Conservation (phyloP, 805 yeast genomes). For the Lipomyces mesembrius region DNA sequence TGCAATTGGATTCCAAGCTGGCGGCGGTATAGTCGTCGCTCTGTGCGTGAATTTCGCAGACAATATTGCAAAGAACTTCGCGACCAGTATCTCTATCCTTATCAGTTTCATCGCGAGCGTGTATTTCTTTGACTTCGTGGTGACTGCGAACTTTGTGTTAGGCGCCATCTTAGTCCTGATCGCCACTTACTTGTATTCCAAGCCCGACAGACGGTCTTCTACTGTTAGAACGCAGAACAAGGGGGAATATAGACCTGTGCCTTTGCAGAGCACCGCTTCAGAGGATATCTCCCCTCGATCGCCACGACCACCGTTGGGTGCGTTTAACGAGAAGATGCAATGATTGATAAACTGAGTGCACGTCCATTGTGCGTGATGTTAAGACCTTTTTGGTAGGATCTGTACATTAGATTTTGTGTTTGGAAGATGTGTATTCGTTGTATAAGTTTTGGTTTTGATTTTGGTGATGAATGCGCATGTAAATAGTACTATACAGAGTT, state of each 20-base stretch:
- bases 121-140: slow-evolving; percentile 46
- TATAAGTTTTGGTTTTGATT: not conserved
- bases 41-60: slow-evolving; percentile 52
- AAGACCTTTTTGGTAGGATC: not conserved
- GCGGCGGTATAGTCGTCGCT: slow-evolving; percentile 52
- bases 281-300: slow-evolving; percentile 21
- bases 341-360: not conserved
- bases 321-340: not conserved
- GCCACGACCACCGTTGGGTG: slow-evolving; percentile 11
- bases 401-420: not conserved
- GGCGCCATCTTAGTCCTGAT: slow-evolving; percentile 47
- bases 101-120: slow-evolving; percentile 49
- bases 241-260: slow-evolving; percentile 27
- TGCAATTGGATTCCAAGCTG: slow-evolving; percentile 49
- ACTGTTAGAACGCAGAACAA: not conserved
- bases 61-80: slow-evolving; percentile 51
- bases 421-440: not conserved
- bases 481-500: not conserved
- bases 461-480: not conserved
- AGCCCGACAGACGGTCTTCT: slow-evolving; percentile 33
- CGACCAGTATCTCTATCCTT: slow-evolving; percentile 49
- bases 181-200: slow-evolving; percentile 48
- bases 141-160: slow-evolving; percentile 46
- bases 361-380: not conserved
- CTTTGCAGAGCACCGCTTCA: slow-evolving; percentile 27